Evolutionary conservation across 2,329 filamentous ascomycete genomes (phyloP).

Genomic region (Monilinia vaccinii-corymbosi): DNA sequence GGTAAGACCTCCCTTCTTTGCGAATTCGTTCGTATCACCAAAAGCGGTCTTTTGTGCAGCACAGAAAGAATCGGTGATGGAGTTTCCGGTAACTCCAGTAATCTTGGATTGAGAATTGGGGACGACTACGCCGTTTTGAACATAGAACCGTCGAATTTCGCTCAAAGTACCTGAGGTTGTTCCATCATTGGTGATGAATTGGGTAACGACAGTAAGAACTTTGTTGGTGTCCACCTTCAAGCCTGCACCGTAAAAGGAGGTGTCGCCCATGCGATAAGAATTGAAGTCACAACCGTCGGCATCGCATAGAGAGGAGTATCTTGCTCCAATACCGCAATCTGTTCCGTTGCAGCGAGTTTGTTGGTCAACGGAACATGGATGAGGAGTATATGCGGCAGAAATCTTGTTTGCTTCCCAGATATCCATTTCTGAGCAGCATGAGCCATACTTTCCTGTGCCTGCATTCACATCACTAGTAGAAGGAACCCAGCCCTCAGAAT

Average conservation of each 20-base stretch:
- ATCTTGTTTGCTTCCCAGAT: constrained; percentile 56
- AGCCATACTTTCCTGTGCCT: constrained; percentile 44
- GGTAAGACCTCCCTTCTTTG: constrained; percentile 44
- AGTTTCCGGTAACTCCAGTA: constrained; percentile 40
- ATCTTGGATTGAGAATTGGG: constrained; percentile 40
- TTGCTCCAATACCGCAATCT: constrained; percentile 37
- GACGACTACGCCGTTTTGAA: constrained; percentile 45
- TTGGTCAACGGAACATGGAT: constrained; percentile 41
- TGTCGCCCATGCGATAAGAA: constrained; percentile 48
- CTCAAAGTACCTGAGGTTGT: constrained; percentile 42
- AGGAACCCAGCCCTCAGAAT: constrained; percentile 43
- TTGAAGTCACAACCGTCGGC: constrained; percentile 56
- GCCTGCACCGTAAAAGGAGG: constrained; percentile 46
- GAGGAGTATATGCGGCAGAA: constrained; percentile 49
- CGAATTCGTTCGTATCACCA: constrained; percentile 45
- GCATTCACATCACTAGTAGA: constrained; percentile 42
- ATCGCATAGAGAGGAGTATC: constrained; percentile 49
- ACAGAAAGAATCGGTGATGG: constrained; percentile 50
- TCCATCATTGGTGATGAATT: constrained; percentile 45
- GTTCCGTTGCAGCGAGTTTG: constrained; percentile 36
- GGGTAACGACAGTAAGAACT: constrained; percentile 49
- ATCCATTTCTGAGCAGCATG: constrained; percentile 62
- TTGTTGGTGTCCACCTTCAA: constrained; percentile 42
- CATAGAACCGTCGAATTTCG: constrained; percentile 48
- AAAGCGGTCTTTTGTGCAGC: constrained; percentile 46